These are phyloP conservation scores for Coniochaeta sp. DNA, from an alignment of 2,329 filamentous ascomycete species.

Conservation along the genomic window DNA sequence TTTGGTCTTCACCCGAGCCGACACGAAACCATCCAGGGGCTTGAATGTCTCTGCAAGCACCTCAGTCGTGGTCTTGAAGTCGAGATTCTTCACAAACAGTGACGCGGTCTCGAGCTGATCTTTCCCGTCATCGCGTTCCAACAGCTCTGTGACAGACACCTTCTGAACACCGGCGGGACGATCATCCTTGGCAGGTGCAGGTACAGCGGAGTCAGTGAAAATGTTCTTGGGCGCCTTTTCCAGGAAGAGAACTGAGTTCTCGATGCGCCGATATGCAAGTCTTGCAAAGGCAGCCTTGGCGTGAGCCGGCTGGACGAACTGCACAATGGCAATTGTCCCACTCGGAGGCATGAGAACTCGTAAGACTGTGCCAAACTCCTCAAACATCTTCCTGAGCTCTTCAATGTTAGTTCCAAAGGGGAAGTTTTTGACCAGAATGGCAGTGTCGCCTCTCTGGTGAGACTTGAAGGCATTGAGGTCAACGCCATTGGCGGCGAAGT, in stretches of 20 bases:
- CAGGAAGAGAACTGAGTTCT: slow-evolving; percentile 84
- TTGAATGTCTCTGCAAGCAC: slow-evolving; percentile 71
- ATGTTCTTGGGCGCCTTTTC: slow-evolving; percentile 88
- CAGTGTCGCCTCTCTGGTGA: slow-evolving; percentile 74
- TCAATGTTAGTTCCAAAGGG: slow-evolving; percentile 73
- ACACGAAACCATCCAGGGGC: slow-evolving; percentile 79
- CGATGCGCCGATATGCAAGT: slow-evolving; percentile 83
- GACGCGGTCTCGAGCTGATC: slow-evolving; percentile 64
- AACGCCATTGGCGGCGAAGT: slow-evolving; percentile 81
- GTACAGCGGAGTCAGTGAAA: slow-evolving; percentile 38
- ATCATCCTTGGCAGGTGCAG: slow-evolving; percentile 22
- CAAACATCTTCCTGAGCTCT: slow-evolving; percentile 74
- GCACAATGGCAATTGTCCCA: slow-evolving; percentile 88
- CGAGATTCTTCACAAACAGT: slow-evolving; percentile 88
- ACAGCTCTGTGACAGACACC: slow-evolving; percentile 60
- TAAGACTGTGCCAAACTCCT: slow-evolving; percentile 75
- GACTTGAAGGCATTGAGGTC: slow-evolving; percentile 89
- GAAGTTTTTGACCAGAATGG: slow-evolving; percentile 93
- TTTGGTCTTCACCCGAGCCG: slow-evolving; percentile 88
- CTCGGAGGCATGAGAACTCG: slow-evolving; percentile 86
- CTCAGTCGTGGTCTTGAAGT: slow-evolving; percentile 78
- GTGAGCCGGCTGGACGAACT: slow-evolving; percentile 73
- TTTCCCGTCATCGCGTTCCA: slow-evolving; percentile 48
- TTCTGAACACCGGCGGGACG: slow-evolving; percentile 46
- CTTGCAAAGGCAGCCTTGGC: slow-evolving; percentile 78